Conservation (phyloP, 192 early-diverging fungal species). For the Backusella sp. region DNA sequence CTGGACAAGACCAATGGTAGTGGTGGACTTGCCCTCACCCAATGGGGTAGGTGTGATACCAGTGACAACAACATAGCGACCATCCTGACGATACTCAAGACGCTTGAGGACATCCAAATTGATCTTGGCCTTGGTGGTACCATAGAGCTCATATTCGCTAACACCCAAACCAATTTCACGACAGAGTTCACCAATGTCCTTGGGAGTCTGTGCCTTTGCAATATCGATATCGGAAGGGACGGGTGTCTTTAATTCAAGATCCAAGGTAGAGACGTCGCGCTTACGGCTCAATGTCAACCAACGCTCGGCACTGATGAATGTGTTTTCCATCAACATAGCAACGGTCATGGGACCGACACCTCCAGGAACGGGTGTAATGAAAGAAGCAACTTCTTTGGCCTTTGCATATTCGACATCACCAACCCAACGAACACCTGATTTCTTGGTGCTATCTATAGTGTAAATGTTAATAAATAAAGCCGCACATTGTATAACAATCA, state of each 20-base stretch:
- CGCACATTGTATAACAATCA: not conserved
- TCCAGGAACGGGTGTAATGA: conserved; percentile 96
- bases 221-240: conserved; percentile 97
- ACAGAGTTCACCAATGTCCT: conserved; percentile 74
- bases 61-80: conserved; percentile 93
- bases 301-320: conserved; percentile 72
- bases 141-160: conserved; percentile 82
- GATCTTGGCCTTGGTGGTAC: conserved; percentile 89
- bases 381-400: conserved; percentile 67
- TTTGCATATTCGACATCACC: conserved; percentile 90
- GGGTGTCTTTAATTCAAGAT: conserved; percentile 65
- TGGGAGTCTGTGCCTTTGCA: conserved; percentile 85
- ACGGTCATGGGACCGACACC: conserved; percentile 99
- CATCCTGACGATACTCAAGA: conserved; percentile 75
- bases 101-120: conserved; percentile 79
- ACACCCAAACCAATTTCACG: conserved; percentile 80
- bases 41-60: conserved; percentile 98
- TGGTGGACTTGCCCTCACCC: conserved; percentile 99
- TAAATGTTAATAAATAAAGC: not conserved
- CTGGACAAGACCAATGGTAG: conserved; percentile 92
- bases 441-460: conserved; percentile 75
- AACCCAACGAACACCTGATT: conserved; percentile 86
- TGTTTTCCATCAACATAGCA: conserved; percentile 95
- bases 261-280: conserved; percentile 55
- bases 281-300: conserved; percentile 56